Evolutionary conservation across 352 stramenopile species (phyloP).

Genomic region (Salisapilia sapeloensis): DNA sequence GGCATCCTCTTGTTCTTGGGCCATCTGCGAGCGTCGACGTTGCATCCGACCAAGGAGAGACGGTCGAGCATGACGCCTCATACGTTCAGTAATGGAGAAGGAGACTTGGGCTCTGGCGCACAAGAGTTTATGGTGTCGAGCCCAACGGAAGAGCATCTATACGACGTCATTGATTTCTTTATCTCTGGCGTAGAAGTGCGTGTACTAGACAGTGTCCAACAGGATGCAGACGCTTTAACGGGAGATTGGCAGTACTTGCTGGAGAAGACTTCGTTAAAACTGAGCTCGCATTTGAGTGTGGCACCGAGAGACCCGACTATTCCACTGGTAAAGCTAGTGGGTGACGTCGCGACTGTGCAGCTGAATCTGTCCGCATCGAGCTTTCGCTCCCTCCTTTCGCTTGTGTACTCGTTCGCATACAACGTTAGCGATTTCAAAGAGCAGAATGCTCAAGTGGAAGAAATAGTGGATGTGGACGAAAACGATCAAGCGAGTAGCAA

Average conservation of each 20-base stretch:
- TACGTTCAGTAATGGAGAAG: neutral
- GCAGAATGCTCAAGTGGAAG: no score
- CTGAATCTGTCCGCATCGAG: conserved; percentile 49
- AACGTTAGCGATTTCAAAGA: no score
- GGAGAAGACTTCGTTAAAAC: conserved; percentile 54
- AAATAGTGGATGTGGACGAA: no score
- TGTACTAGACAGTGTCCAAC: conserved; percentile 14
- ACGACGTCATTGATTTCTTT: conserved; percentile 60
- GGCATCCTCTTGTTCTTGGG: conserved; percentile 57
- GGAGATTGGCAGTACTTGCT: conserved; percentile 36
- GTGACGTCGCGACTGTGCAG: conserved; percentile 44
- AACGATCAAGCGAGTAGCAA: no score
- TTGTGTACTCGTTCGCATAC: conserved; percentile 51
- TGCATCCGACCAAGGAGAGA: conserved; percentile 10
- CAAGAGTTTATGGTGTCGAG: conserved; percentile 1
- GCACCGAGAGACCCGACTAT: conserved; percentile 61
- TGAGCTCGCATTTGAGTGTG: conserved; percentile 64
- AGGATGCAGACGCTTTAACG: conserved; percentile 1
- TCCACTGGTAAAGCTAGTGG: conserved; percentile 57
- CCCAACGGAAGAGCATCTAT: conserved; percentile 21
- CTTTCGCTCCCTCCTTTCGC: conserved; percentile 33
- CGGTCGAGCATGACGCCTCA: conserved; percentile 1
- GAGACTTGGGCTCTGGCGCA: neutral
- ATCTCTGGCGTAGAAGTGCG: conserved; percentile 69
- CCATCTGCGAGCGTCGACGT: conserved; percentile 49